Conservation (phyloP, 2,329 filamentous ascomycete species). For the Xenosphaeropsis pyriputrescens region DNA sequence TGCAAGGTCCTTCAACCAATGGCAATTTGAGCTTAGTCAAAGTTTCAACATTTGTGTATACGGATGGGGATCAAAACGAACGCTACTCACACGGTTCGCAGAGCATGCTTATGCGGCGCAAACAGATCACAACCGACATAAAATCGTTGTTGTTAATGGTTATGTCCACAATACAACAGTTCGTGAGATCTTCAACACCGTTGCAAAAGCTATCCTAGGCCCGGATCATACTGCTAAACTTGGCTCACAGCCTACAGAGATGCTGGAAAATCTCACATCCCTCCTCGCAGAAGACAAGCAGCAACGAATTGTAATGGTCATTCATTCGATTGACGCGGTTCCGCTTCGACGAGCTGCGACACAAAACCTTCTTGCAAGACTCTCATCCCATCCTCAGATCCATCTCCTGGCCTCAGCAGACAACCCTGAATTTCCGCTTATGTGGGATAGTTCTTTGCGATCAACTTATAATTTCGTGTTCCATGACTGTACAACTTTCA, state of each 20-base stretch:
- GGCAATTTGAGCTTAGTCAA: constrained; percentile 78
- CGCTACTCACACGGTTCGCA: constrained; percentile 62
- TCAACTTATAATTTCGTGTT: constrained; percentile 77
- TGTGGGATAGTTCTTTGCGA: constrained; percentile 82
- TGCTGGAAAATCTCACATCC: constrained; percentile 51
- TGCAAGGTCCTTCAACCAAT: constrained; percentile 72
- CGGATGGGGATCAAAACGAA: constrained; percentile 80
- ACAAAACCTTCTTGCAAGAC: constrained; percentile 60
- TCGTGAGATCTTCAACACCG: constrained; percentile 53
- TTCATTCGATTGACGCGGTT: constrained; percentile 78
- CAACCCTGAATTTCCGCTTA: constrained; percentile 70
- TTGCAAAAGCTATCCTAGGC: constrained; percentile 47
- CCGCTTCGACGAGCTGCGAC: constrained; percentile 56
- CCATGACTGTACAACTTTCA: constrained; percentile 89
- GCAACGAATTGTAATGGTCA: constrained; percentile 45
- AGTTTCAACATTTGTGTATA: constrained; percentile 84
- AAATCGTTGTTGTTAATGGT: constrained; percentile 77
- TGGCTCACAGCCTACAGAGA: constrained; percentile 40
- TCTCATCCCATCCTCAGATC: constrained; percentile 61
- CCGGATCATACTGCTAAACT: constrained; percentile 20
- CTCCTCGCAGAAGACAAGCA: constrained; percentile 36
- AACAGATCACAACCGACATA: constrained; percentile 19
- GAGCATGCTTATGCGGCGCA: constrained; percentile 42
- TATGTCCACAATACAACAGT: constrained; percentile 54
- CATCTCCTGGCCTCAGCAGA: constrained; percentile 70